Evolutionary conservation across 805 yeast species (phyloP), one percentile per base, ranked within the genome.

Genomic region (Pichia rugopelliculosa): DNA sequence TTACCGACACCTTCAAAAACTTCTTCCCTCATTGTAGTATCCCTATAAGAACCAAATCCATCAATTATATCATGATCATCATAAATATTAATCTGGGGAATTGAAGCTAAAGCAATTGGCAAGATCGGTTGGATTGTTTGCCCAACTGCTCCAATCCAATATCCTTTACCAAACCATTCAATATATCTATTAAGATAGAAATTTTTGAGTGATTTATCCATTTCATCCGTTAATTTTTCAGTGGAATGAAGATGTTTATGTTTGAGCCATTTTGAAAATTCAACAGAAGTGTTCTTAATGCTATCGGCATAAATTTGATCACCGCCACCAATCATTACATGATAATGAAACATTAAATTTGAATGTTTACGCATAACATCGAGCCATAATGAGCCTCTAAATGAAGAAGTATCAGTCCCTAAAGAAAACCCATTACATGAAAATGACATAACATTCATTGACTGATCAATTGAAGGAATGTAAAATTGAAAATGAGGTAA

Each of bases 11-110:
- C 77, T 48, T 66, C 62, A 61, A 91, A 87, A 9, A 87, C 76
- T 1, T 79, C 80, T 36, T 80, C 77, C 3, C 58, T 57, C 96
- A 88, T 89, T 30, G 96, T 87, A 1, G 65, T 48, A 54, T 88
- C 85, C 42, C 74, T 72, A 64, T 91, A 91, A 0, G 96, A 86
- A 2, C 98, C 99, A 67, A 80, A 91, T 3, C 98, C 99, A 61
- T 91, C 99, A 55, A 93, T 90, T 45, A 91, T 87, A 64, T 93
- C 98, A 66, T 91, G 99, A 64, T 91, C 99, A 64, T 91, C 99
- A 67, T 71, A 90, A 27, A 91, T 78, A 64, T 90, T 91, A 46
- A 91, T 73, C 33, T 84, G 76, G 6, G 99, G 98, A 53, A 91
- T 90, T 41, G 79, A 79, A 0, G 95, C 81, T 71, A 85, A 67